These are phyloP conservation scores for Metarhizium humberi DNA, from an alignment of 2,329 filamentous ascomycete species.

Conservation along the genomic window DNA sequence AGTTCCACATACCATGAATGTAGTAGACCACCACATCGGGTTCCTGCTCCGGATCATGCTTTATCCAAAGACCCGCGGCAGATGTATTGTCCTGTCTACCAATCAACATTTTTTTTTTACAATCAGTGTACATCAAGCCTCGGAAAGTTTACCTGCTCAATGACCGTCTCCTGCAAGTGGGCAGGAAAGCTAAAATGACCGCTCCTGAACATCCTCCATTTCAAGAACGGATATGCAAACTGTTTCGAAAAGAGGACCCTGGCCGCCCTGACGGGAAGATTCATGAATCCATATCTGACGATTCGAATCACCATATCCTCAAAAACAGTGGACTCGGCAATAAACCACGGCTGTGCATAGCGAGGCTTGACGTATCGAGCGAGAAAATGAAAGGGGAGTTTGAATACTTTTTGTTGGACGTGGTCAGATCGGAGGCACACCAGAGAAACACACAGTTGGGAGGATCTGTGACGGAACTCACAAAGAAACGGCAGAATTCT, in stretches of 20 bases:
- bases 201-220: slow-evolving; percentile 67
- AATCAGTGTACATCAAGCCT: not conserved
- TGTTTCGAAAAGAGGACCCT: slow-evolving; percentile 69
- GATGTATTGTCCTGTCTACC: slow-evolving; percentile 24
- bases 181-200: slow-evolving; percentile 54
- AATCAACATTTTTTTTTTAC: not conserved
- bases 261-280: slow-evolving; percentile 58
- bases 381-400: slow-evolving; percentile 5
- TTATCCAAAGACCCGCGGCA: slow-evolving; percentile 61
- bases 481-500: slow-evolving; percentile 61
- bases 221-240: slow-evolving; percentile 64
- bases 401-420: not conserved
- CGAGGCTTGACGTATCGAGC: slow-evolving; percentile 10
- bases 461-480: slow-evolving; percentile 26
- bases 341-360: slow-evolving; percentile 44
- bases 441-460: not conserved
- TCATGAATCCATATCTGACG: slow-evolving; percentile 68
- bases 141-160: slow-evolving; percentile 17
- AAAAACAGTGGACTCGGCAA: slow-evolving; percentile 61
- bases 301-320: slow-evolving; percentile 71
- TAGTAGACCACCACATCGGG: slow-evolving; percentile 79
- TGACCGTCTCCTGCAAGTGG: slow-evolving; percentile 46
- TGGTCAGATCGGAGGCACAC: not conserved
- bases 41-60: slow-evolving; percentile 44
- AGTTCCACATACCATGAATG: slow-evolving; percentile 54